Base-by-base conservation (phyloP, 78 protist genomes). In the Cavenderia fasciculata region DNA sequence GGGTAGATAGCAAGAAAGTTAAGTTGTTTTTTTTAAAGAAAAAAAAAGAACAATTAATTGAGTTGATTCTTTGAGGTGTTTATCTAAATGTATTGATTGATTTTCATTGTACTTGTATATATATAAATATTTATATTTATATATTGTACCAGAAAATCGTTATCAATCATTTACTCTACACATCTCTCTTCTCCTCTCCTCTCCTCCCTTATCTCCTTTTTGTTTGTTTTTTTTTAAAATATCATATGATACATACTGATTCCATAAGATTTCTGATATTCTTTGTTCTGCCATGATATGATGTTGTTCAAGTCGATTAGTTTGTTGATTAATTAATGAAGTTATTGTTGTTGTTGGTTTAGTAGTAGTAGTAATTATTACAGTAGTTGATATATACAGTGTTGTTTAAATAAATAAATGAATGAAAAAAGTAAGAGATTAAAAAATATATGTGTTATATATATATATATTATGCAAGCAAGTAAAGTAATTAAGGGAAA, bases 221-320 rank as follows among this genome's bases (percentile, higher is more conserved):
- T n/a, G 21, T 19, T 56, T 21, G 8, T n/a, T 23, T 19, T 21
- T 56, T 10, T 10, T 56, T 56, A 56, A 21, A 10, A 56, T 56
- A 6, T n/a, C 21, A 56, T 72, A 16, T 36, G 40, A 36, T 57
- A 79, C 62, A 52, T 52, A 57, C 66, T 69, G 43, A 44, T 82
- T 70, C 90, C 90, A 82, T 29, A 82, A 59, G 41, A 82, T 38
- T 59, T 82, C 90, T 18, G 90, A 66, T 10, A 82, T 82, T 54
- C 52, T 68, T 44, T 68, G 40, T 52, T 82, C 90, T 40, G 68
- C 54, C 78, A 71, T 71, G n/a, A 51, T 71, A n/a, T 40, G n/a
- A n/a, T n/a, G n/a, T n/a, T n/a, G n/a, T n/a, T n/a, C n/a, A n/a
- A n/a, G n/a, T n/a, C n/a, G n/a, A n/a, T n/a, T n/a, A n/a, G n/a